Percentiles rank a stretch among this genome's conserved stretches.
phyloP scores from a whole-genome alignment of 495 filamentous ascomycete species.

The Cryomyces minteri region DNA sequence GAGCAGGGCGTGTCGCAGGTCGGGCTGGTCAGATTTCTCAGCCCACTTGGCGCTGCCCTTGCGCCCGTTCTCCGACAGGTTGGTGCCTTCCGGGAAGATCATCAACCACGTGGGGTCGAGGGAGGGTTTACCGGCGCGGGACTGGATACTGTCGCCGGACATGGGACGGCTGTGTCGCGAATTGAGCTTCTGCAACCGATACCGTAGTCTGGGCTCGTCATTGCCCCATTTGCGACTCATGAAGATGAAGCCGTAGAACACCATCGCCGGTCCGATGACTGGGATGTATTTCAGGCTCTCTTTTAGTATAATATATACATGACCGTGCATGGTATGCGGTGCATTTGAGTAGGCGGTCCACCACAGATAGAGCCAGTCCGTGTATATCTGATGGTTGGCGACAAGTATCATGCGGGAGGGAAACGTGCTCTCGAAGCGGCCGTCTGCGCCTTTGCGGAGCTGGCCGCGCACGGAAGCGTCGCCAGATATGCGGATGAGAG shows the following conservation, averaged over 20 bases:
- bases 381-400: slow-evolving; percentile 76
- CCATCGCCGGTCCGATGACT: slow-evolving; percentile 59
- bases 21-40: slow-evolving; percentile 43
- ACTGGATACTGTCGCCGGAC: slow-evolving; percentile 4
- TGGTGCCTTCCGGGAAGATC: slow-evolving; percentile 73
- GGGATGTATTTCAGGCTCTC: slow-evolving; percentile 65
- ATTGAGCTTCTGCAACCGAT: slow-evolving; percentile 52
- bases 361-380: slow-evolving; percentile 81
- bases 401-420: slow-evolving; percentile 64
- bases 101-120: slow-evolving; percentile 73
- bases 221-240: slow-evolving; percentile 67
- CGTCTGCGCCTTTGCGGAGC: slow-evolving; percentile 42
- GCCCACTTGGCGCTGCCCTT: slow-evolving; percentile 47
- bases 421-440: slow-evolving; percentile 51
- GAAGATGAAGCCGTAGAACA: slow-evolving; percentile 72
- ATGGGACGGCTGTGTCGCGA: slow-evolving; percentile 29
- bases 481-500: slow-evolving; percentile 55
- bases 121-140: slow-evolving; percentile 21
- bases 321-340: slow-evolving; percentile 44
- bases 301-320: slow-evolving; percentile 70
- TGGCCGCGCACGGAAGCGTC: slow-evolving; percentile 55
- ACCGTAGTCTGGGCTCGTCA: slow-evolving; percentile 49
- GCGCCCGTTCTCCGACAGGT: slow-evolving; percentile 46
- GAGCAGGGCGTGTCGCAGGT: slow-evolving; percentile 48
- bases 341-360: slow-evolving; percentile 59